A percentile compares a stretch with the other conserved stretches of the same genome.
Conservation (phyloP, 208 protist genomes). For the Leishmania gerbilli region DNA sequence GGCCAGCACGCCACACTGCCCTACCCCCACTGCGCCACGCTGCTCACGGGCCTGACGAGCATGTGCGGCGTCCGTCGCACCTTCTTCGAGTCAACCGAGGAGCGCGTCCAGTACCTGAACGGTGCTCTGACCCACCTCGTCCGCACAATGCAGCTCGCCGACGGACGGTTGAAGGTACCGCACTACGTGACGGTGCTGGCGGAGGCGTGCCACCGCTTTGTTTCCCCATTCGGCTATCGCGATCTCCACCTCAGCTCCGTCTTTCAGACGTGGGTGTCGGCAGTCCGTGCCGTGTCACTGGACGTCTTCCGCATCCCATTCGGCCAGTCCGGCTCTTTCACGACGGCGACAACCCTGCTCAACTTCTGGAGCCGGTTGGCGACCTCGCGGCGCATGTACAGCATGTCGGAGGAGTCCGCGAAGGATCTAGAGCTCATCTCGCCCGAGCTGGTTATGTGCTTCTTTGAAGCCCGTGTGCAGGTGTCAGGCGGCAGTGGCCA, state of each 20-base stretch:
- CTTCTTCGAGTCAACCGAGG: constrained; percentile 74
- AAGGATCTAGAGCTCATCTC: constrained; percentile 60
- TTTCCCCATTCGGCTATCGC: constrained; percentile 77
- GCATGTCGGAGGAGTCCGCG: constrained; percentile 29
- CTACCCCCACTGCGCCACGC: constrained; percentile 62
- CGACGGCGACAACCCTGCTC: constrained; percentile 62
- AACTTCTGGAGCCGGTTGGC: constrained; percentile 71
- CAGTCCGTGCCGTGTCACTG: constrained; percentile 47
- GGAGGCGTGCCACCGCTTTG: constrained; percentile 55
- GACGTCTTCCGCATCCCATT: constrained; percentile 72
- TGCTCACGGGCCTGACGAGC: constrained; percentile 62
- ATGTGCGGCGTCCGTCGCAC: constrained; percentile 81
- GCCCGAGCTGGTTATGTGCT: constrained; percentile 42
- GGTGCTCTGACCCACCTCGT: constrained; percentile 45
- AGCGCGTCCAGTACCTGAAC: constrained; percentile 68
- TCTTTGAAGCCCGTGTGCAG: constrained; percentile 59
- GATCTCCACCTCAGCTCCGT: constrained; percentile 51
- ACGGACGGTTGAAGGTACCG: constrained; percentile 65
- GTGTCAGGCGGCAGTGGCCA: constrained; percentile 6
- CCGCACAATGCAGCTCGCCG: constrained; percentile 32
- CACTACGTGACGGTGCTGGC: constrained; percentile 64
- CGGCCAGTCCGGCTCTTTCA: constrained; percentile 70
- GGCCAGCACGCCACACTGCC: constrained; percentile 72
- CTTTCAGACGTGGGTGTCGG: constrained; percentile 55
- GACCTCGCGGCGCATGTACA: constrained; percentile 65